A percentile compares a stretch with the other conserved stretches of the same genome.
phyloP scores from a whole-genome alignment of 2,329 filamentous ascomycete genomes.

The Ceratocystiopsis sp. region DNA sequence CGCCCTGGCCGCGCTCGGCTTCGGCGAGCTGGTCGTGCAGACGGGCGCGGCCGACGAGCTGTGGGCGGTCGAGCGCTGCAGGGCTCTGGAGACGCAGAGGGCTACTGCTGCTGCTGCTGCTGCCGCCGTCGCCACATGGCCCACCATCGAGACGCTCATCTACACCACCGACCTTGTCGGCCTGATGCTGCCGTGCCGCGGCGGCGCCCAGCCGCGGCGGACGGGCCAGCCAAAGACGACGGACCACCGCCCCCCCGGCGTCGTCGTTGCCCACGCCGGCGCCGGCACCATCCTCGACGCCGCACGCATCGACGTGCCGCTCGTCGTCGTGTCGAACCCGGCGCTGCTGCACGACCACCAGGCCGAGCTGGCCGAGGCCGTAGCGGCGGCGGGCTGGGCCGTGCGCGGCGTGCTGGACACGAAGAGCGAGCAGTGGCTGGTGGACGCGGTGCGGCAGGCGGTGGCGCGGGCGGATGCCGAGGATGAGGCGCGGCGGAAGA shows the following conservation, averaged over 20 bases:
- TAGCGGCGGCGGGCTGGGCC: slow-evolving; percentile 59
- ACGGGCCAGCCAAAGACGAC: not conserved
- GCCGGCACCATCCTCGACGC: slow-evolving; percentile 81
- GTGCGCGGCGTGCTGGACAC: slow-evolving; percentile 19
- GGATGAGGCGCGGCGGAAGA: slow-evolving; percentile 9
- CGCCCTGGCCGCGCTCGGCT: slow-evolving; percentile 40
- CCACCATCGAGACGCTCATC: slow-evolving; percentile 31
- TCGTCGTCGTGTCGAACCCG: slow-evolving; percentile 84
- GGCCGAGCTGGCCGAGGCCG: slow-evolving; percentile 62
- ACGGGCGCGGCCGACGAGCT: slow-evolving; percentile 51
- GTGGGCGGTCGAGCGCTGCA: slow-evolving; percentile 23
- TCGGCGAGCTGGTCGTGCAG: slow-evolving; percentile 60
- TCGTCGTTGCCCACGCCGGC: slow-evolving; percentile 81
- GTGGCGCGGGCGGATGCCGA: slow-evolving; percentile 4
- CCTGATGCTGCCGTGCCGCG: slow-evolving; percentile 40
- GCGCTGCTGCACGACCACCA: slow-evolving; percentile 81
- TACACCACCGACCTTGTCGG: slow-evolving; percentile 45
- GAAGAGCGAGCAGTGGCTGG: no score
- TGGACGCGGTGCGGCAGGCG: no score
- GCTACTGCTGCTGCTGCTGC: no score
- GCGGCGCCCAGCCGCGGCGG: slow-evolving; percentile 17
- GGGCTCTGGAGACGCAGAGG: no score
- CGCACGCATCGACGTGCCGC: slow-evolving; percentile 51
- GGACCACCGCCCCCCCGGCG: slow-evolving; percentile 34
- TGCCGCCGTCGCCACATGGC: slow-evolving; percentile 1